A percentile compares a stretch with the other conserved stretches of the same genome.
Evolutionary conservation across 1,284 basidiomycete species (phyloP).

Genomic region (Salmacisia buchloeana): DNA sequence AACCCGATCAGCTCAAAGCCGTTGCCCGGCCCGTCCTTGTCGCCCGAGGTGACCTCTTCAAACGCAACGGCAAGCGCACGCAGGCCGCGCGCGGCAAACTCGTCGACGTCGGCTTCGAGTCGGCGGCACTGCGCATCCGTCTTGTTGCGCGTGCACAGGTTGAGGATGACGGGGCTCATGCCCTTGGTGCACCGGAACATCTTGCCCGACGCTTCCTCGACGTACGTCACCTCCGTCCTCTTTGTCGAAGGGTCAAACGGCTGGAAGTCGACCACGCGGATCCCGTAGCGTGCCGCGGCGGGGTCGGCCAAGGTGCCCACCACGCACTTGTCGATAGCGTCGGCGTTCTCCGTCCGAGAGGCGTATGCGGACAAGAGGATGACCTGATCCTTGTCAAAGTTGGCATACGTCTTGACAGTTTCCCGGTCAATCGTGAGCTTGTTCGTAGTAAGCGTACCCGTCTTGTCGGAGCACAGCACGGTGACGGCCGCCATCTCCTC

Average conservation of each 20-base stretch:
- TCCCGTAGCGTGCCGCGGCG: slow-evolving; percentile 73
- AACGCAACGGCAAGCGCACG: slow-evolving; percentile 94
- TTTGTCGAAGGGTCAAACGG: slow-evolving; percentile 99
- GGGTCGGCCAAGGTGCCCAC: slow-evolving; percentile 67
- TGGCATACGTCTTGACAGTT: slow-evolving; percentile 84
- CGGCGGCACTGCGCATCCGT: slow-evolving; percentile 80
- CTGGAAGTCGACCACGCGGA: slow-evolving; percentile 96
- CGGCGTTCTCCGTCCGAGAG: slow-evolving; percentile 97
- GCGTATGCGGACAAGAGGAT: slow-evolving; percentile 89
- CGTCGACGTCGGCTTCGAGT: slow-evolving; percentile 89
- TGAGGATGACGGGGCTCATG: slow-evolving; percentile 86
- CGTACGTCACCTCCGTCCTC: slow-evolving; percentile 97
- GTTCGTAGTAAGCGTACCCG: slow-evolving; percentile 78
- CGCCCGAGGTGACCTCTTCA: slow-evolving; percentile 74
- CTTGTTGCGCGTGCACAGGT: slow-evolving; percentile 92
- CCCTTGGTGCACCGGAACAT: slow-evolving; percentile 98
- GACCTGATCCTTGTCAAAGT: slow-evolving; percentile 81
- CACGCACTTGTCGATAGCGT: slow-evolving; percentile 87
- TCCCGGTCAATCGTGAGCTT: slow-evolving; percentile 94
- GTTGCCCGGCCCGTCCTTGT: slow-evolving; percentile 76
- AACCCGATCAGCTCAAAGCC: slow-evolving; percentile 97
- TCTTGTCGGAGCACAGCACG: slow-evolving; percentile 75
- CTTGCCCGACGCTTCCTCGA: slow-evolving; percentile 83
- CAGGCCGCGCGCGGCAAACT: slow-evolving; percentile 90
- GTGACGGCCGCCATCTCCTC: slow-evolving; percentile 95